Base-by-base conservation (phyloP, 768 basidiomycete species). In the Candolleomyces efflorescens region DNA sequence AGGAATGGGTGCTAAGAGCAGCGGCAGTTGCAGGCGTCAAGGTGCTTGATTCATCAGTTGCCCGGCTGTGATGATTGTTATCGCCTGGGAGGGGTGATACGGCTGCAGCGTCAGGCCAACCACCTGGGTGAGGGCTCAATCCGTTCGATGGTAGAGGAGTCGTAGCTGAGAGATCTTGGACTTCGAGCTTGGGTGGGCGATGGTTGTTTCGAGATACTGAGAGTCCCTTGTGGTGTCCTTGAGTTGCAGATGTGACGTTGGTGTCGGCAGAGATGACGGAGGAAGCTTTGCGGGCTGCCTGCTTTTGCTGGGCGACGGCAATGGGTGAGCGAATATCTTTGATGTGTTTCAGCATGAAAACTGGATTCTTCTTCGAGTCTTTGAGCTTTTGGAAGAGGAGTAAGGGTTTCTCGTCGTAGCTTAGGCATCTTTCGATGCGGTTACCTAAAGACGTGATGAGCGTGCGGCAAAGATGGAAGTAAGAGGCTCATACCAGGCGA, bases 291-390 rank as follows among this genome's bases (percentile, higher is more conserved):
- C 94, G 86, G 9, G 89, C 83, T 2, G 92, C 92, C 67, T 97
- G 94, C 71, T 99, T 99, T 70, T 94, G 92, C 65, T 94, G 90
- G 3, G 97, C 97, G 43, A 98, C 94, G 9, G 87, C 93, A 60
- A 98, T 98, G 0, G 97, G 97, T 5, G 94, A 97, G 47, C 93
- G 89, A 59, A 99, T 98, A 67, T 99, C 97, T 68, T 90, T 90
- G 72, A 95, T 94, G 62, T 96, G 92, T 61, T 94, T 92, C 54
- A 96, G 82, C 97, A 99, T 99, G 73, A 99, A 99, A 7, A 99
- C 96, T 2, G 97, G 96, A 61, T 97, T 94, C 75, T 98, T 98
- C 73, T 94, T 93, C 1, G 89, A 86, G 63, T 99, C 97, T 69
- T 98, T 99, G 56, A 98, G 82, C 69, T 91, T 94, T 70, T 98